Conservation (phyloP, 202 grass and related monocot genomes). For the Eragrostis tef region DNA sequence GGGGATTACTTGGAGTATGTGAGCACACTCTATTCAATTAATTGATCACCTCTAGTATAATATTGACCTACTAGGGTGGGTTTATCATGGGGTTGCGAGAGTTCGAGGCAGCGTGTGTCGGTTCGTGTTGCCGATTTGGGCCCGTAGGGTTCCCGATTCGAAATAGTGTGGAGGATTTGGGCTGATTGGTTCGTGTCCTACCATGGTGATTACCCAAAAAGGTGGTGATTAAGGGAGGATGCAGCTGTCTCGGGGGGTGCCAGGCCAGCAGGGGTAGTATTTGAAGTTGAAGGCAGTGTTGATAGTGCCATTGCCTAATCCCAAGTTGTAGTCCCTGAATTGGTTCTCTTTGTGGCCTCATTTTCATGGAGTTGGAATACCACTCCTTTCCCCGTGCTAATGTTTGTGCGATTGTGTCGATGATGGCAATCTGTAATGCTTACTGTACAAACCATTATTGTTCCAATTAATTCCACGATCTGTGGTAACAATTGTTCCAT, state of each 20-base stretch:
- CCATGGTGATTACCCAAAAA: neutral
- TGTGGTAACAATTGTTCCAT: neutral
- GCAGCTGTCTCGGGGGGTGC: no score
- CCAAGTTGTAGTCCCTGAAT: neutral
- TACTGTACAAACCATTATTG: neutral
- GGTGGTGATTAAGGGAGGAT: no score
- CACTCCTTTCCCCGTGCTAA: neutral
- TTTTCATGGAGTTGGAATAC: conserved; percentile 4
- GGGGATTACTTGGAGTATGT: neutral
- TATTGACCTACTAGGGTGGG: neutral
- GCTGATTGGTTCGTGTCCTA: neutral
- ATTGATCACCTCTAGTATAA: neutral
- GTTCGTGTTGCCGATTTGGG: neutral
- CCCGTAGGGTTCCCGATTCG: conserved; percentile 13
- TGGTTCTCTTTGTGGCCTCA: neutral
- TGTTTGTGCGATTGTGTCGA: neutral
- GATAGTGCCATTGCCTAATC: neutral
- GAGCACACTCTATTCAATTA: neutral
- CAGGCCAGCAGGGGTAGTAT: neutral
- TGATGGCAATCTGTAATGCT: conserved; percentile 1
- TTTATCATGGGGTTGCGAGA: neutral
- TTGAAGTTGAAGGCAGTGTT: neutral
- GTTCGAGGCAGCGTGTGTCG: neutral
- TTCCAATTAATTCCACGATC: neutral
- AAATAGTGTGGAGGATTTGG: neutral